Evolutionary conservation across 1,139 yeast species (phyloP), one percentile per base, ranked within the genome.

Genomic region (Waltiozyma sp.): DNA sequence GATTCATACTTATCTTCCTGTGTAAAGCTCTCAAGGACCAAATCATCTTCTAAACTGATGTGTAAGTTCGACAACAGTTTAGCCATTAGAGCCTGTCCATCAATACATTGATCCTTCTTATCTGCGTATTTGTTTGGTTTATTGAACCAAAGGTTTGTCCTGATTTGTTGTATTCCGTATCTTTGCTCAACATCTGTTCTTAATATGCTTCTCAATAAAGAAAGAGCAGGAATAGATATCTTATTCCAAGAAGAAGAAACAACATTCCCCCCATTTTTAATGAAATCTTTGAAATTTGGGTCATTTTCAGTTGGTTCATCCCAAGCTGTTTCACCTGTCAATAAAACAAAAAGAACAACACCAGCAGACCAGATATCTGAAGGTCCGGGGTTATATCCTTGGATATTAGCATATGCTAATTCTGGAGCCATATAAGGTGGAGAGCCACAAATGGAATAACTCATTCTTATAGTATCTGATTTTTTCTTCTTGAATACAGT

Each of bases 381-480:
- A 2, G 58, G 49, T 40, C 73, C 72, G 1, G 81, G 75, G 43
- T 73, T 77, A 51, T 77, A 77, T 1, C 65, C 65, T 11, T 62
- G 60, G 13, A 44, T 38, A n/a, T 62, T 55, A 13, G 73, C 65
- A 19, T 35, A 19, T 14, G 19, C 37, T 28, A 80, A 70, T 50
- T 80, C 88, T 2, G 88, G 88, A 0, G 88, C 87, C 64, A 78
- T 72, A 54, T 80, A 80, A 2, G 86, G 86, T 3, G 82, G 82
- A 1, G 83, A 77, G 0, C 86, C 85, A 47, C 81, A 74, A 46
- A 66, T 77, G 50, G 70, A 81, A n/a, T 57, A 55, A 34, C 85
- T 66, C 50, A 70, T 51, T 63, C 89, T 58, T 57, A 62, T 54
- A 46, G 73, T 60, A 48, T 91, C 93, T 65, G 75, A 53, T 16